A percentile compares a stretch with the other conserved stretches of the same genome.
Evolutionary conservation across 2,329 filamentous ascomycete genomes (phyloP).

Genomic region (Cercospora janseana): DNA sequence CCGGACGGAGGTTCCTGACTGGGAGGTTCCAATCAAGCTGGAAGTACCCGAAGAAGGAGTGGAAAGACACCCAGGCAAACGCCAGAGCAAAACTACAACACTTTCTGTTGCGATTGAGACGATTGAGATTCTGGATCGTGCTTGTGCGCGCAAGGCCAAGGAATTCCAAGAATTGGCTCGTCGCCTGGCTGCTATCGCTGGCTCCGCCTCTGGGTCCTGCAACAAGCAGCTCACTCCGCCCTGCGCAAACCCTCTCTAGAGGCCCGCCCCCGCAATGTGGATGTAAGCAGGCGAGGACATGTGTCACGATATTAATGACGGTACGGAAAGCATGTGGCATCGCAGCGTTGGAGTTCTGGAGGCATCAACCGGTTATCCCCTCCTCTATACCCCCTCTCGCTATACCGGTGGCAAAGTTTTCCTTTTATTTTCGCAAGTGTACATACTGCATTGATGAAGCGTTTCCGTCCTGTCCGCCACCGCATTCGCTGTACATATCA

Average conservation of each 20-base stretch:
- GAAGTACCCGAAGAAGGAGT: slow-evolving; percentile 15
- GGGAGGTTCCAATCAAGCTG: slow-evolving; percentile 22
- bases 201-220: neutral
- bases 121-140: slow-evolving; percentile 18
- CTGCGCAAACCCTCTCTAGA: neutral
- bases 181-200: slow-evolving; percentile 8
- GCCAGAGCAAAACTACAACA: slow-evolving; percentile 25
- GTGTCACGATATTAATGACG: too few relatives aligned
- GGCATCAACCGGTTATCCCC: neutral
- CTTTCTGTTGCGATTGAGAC: slow-evolving; percentile 24
- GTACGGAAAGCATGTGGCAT: neutral
- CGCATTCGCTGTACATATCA: slow-evolving; percentile 1
- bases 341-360: neutral
- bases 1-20: slow-evolving; percentile 19
- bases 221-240: neutral
- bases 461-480: neutral
- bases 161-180: slow-evolving; percentile 16
- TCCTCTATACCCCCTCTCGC: slow-evolving; percentile 1
- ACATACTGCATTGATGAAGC: slow-evolving; percentile 5
- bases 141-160: slow-evolving; percentile 18
- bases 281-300: too few relatives aligned
- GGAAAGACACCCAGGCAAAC: slow-evolving; percentile 20
- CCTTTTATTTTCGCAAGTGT: neutral
- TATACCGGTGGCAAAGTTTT: neutral
- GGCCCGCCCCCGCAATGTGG: too few relatives aligned